Percentiles rank a stretch among this genome's conserved stretches.
Evolutionary conservation across 2,329 filamentous ascomycete genomes (phyloP).

Genomic region (Trichoderma sp.): DNA sequence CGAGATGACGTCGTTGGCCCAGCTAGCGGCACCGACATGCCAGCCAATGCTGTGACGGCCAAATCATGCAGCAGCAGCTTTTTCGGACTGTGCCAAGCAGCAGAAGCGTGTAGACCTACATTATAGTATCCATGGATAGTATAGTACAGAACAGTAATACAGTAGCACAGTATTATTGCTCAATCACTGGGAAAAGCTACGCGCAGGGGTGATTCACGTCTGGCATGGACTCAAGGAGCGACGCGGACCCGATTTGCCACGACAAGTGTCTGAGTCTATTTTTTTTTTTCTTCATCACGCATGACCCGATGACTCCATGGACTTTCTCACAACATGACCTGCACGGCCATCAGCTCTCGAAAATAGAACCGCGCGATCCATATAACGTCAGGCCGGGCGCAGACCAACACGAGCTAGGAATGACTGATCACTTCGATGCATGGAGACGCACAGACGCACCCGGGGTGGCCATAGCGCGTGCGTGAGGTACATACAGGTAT

Average conservation of each 20-base stretch:
- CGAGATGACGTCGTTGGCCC: conserved; percentile 12
- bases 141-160: no score
- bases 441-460: conserved; percentile 12
- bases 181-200: neutral
- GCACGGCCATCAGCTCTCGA: conserved; percentile 12
- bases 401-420: conserved; percentile 16
- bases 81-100: neutral
- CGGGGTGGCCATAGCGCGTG: conserved; percentile 17
- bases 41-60: conserved; percentile 8
- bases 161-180: no score
- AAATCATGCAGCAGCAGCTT: conserved; percentile 1
- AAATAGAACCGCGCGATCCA: conserved; percentile 15
- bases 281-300: conserved; percentile 9
- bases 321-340: neutral
- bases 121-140: no score
- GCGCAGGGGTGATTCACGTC: neutral
- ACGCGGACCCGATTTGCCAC: conserved; percentile 10
- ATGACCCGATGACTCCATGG: conserved; percentile 16
- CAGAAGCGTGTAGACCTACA: no score
- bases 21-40: conserved; percentile 11
- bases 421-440: conserved; percentile 19
- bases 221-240: neutral
- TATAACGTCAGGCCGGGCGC: conserved; percentile 15
- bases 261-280: neutral
- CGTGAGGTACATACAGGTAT: no score